phyloP scores from a whole-genome alignment of 2,329 filamentous ascomycete genomes.

The Talaromyces sp. region DNA sequence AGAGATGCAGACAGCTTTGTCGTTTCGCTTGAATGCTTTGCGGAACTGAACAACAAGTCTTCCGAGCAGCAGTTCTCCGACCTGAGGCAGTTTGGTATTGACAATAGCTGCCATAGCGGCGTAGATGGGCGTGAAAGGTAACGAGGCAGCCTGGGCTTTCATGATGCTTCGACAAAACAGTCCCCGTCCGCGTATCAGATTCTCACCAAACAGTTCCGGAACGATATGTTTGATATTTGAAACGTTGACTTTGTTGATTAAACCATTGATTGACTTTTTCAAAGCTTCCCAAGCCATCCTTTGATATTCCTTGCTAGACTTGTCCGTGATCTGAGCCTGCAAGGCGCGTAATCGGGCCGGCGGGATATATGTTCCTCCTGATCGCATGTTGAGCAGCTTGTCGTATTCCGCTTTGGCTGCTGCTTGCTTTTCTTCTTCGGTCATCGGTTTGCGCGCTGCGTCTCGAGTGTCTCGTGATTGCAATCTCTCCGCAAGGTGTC shows the following conservation, averaged over 20 bases:
- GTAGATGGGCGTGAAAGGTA: slow-evolving; percentile 95
- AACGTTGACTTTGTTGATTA: slow-evolving; percentile 99
- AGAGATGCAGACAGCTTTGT: slow-evolving; percentile 91
- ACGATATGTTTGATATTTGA: slow-evolving; percentile 98
- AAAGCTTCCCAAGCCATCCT: slow-evolving; percentile 98
- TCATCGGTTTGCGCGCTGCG: slow-evolving; percentile 51
- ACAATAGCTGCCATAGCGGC: slow-evolving; percentile 94
- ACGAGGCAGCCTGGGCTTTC: slow-evolving; percentile 94
- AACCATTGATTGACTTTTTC: slow-evolving; percentile 97
- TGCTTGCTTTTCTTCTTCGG: slow-evolving; percentile 80
- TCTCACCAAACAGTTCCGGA: slow-evolving; percentile 92
- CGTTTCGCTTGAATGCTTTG: slow-evolving; percentile 92
- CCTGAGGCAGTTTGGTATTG: slow-evolving; percentile 93
- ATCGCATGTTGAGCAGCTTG: slow-evolving; percentile 86
- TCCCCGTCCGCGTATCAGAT: slow-evolving; percentile 83
- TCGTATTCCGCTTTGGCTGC: slow-evolving; percentile 90
- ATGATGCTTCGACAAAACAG: slow-evolving; percentile 95
- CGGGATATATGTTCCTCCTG: slow-evolving; percentile 93
- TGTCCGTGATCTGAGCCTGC: slow-evolving; percentile 96
- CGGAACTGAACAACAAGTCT: slow-evolving; percentile 87
- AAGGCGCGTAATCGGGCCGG: slow-evolving; percentile 85
- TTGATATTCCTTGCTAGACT: slow-evolving; percentile 94
- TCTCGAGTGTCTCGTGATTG: slow-evolving; percentile 51
- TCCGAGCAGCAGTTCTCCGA: slow-evolving; percentile 84
- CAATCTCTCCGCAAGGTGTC: slow-evolving; percentile 52